A percentile compares a stretch with the other conserved stretches of the same genome.
These are phyloP conservation scores for Suzukiozyma palmioleophila DNA, from an alignment of 1,139 yeast species.

Conservation along the genomic window DNA sequence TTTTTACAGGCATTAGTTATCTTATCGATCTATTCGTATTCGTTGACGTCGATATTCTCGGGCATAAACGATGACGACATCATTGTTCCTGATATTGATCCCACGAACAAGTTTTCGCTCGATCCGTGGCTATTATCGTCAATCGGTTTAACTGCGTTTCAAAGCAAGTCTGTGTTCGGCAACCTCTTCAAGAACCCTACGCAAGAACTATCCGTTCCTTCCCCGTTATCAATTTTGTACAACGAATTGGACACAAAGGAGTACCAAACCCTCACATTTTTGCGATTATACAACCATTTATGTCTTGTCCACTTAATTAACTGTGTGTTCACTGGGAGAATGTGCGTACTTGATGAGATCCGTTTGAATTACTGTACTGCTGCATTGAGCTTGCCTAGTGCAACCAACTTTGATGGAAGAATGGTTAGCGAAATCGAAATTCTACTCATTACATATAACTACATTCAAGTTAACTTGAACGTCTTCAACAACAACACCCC, in stretches of 20 bases:
- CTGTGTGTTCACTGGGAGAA: constrained; percentile 68
- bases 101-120: constrained; percentile 20
- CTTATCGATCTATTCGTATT: constrained; percentile 55
- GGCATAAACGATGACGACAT: constrained; percentile 6
- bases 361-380: constrained; percentile 61
- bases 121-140: constrained; percentile 65
- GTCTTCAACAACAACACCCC: constrained; percentile 18
- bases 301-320: constrained; percentile 65
- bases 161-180: constrained; percentile 42
- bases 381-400: constrained; percentile 55
- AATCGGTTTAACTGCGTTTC: constrained; percentile 53
- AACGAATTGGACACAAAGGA: constrained; percentile 37
- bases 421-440: constrained; percentile 78
- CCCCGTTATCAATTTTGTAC: constrained; percentile 26
- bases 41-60: constrained; percentile 47
- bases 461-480: constrained; percentile 41
- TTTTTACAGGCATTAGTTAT: constrained; percentile 64
- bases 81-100: not conserved
- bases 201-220: constrained; percentile 9
- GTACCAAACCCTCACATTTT: constrained; percentile 46
- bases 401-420: constrained; percentile 79
- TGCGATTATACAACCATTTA: constrained; percentile 70
- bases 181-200: constrained; percentile 14
- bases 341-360: constrained; percentile 67
- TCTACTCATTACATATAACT: constrained; percentile 58